Percentiles rank a stretch among this genome's conserved stretches.
Conservation (phyloP, 108 stramenopile genomes). For the Nannochloropsis oceanica region DNA sequence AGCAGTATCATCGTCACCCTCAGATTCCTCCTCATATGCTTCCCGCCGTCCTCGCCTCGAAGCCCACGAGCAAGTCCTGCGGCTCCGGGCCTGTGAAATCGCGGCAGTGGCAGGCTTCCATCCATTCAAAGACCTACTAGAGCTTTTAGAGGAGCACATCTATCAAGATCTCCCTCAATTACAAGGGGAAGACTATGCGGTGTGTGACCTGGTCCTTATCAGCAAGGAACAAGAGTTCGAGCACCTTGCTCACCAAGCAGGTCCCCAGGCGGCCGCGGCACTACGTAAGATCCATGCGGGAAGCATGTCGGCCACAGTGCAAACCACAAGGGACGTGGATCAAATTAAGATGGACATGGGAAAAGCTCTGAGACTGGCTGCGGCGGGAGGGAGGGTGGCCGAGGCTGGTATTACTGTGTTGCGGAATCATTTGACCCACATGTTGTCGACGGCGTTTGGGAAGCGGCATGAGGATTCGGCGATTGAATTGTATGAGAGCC, state of each 20-base stretch:
- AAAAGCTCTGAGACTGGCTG: background rate
- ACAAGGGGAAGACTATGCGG: background rate
- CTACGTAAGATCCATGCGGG: background rate
- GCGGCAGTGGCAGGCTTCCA: background rate
- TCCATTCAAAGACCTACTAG: background rate
- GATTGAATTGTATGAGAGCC: background rate
- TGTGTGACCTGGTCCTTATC: background rate
- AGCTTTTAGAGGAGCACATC: background rate
- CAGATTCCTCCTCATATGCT: too few species aligned
- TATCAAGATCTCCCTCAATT: background rate
- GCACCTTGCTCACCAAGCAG: background rate
- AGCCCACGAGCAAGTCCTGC: background rate
- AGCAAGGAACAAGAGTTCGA: background rate
- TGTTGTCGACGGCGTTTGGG: background rate
- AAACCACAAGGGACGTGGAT: background rate
- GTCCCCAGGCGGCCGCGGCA: background rate
- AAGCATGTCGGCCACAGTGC: background rate
- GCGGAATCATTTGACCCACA: background rate
- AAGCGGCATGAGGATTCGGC: background rate
- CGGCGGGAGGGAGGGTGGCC: background rate
- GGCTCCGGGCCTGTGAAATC: background rate
- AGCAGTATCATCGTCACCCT: too few species aligned
- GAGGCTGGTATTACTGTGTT: background rate
- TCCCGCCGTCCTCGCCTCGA: background rate
- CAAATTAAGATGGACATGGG: background rate